phyloP scores from a whole-genome alignment of 345 rosid genomes.

The Brassica cretica region DNA sequence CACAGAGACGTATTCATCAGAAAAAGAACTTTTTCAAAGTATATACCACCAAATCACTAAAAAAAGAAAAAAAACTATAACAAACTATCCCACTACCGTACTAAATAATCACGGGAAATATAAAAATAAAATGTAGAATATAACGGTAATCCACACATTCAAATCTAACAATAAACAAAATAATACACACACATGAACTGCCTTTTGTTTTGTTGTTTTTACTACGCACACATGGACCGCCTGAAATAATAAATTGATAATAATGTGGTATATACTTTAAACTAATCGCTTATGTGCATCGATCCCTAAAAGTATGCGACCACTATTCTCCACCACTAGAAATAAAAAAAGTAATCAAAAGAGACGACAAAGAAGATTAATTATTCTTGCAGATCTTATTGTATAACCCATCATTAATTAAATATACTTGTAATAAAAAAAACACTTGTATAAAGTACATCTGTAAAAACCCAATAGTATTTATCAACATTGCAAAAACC shows the following conservation, averaged over 20 bases:
- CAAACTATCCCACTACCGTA: too few relatives aligned
- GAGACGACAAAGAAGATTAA: not conserved
- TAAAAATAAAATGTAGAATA: too few relatives aligned
- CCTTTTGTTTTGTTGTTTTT: too few relatives aligned
- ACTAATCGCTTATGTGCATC: constrained; percentile 37
- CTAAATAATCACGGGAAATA: too few relatives aligned
- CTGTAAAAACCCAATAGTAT: not conserved
- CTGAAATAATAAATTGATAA: not conserved
- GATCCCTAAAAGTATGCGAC: constrained; percentile 39
- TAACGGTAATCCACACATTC: too few relatives aligned
- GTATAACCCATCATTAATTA: not conserved
- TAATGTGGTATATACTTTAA: constrained; percentile 8
- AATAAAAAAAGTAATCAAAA: too few relatives aligned
- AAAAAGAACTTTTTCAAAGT: too few relatives aligned
- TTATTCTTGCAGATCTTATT: constrained; percentile 20
- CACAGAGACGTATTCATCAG: too few relatives aligned
- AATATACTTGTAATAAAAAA: not conserved
- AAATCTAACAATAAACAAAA: too few relatives aligned
- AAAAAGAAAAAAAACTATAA: too few relatives aligned
- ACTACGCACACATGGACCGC: constrained; percentile 6
- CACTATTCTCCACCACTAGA: not conserved
- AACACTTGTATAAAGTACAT: constrained; percentile 1
- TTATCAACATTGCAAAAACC: constrained; percentile 24
- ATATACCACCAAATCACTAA: too few relatives aligned
- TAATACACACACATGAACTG: constrained; percentile 1